Evolutionary conservation across 495 filamentous ascomycete genomes (phyloP).

Genomic region (Xylaria castorea): DNA sequence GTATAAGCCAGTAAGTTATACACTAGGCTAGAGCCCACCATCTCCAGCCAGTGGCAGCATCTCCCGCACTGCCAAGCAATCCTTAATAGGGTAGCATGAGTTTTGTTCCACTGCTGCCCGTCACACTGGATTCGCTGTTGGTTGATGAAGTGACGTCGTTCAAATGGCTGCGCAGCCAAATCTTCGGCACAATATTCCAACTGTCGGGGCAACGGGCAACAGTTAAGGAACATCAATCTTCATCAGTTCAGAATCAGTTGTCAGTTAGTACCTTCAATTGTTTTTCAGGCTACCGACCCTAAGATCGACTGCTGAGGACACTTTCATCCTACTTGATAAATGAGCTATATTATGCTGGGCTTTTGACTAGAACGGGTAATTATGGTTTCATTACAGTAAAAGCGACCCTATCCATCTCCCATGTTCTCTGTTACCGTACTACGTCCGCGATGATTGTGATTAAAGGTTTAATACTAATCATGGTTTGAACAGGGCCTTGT

Average conservation of each 20-base stretch:
- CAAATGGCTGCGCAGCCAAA: not conserved
- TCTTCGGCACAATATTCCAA: not conserved
- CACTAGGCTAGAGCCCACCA: not conserved
- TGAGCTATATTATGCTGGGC: not conserved
- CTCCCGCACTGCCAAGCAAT: conserved; percentile 16
- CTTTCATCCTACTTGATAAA: not conserved
- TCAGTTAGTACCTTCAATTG: not conserved
- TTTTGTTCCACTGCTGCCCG: too few relatives aligned
- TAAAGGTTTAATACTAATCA: not conserved
- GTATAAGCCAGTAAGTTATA: too few relatives aligned
- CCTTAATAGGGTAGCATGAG: not conserved
- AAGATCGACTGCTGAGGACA: not conserved
- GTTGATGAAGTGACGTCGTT: conserved; percentile 19
- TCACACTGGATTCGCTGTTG: not conserved
- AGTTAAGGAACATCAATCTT: not conserved
- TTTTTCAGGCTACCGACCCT: not conserved
- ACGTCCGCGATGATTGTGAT: not conserved
- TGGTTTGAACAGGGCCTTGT: not conserved
- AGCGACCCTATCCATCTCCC: not conserved
- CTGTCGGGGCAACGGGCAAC: not conserved
- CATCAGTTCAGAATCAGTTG: too few relatives aligned
- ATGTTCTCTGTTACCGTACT: not conserved
- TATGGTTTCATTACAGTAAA: not conserved
- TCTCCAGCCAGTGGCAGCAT: not conserved
- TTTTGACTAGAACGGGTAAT: not conserved